phyloP scores from a whole-genome alignment of 495 filamentous ascomycete species.

The Hypomontagnella monticulosa region DNA sequence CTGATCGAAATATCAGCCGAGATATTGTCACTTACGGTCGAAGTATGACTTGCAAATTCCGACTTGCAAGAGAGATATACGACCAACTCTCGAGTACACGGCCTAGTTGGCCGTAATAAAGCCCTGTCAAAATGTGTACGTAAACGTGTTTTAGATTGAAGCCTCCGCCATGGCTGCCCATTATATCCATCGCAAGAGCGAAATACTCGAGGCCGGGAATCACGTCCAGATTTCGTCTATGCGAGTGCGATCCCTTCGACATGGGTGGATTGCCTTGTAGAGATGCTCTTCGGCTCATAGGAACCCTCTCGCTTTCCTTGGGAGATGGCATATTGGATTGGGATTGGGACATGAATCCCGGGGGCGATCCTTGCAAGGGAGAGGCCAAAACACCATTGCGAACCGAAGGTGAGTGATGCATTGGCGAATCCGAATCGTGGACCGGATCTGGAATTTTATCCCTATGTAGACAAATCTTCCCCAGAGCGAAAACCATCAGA shows the following conservation, averaged over 20 bases:
- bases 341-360: conserved; percentile 50
- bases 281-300: conserved; percentile 54
- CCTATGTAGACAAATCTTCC: conserved; percentile 78
- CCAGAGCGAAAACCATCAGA: conserved; percentile 83
- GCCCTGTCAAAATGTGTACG: conserved; percentile 82
- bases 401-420: conserved; percentile 55
- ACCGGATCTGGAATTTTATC: conserved; percentile 69
- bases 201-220: conserved; percentile 92
- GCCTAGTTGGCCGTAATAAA: conserved; percentile 88
- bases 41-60: conserved; percentile 79
- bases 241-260: conserved; percentile 38
- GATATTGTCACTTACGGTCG: conserved; percentile 66
- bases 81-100: conserved; percentile 89
- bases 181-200: conserved; percentile 84
- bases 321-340: conserved; percentile 59
- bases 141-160: conserved; percentile 84
- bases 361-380: conserved; percentile 61
- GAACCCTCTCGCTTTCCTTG: conserved; percentile 55
- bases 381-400: conserved; percentile 61
- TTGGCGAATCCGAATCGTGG: conserved; percentile 53
- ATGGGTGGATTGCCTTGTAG: conserved; percentile 49
- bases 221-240: conserved; percentile 77
- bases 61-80: conserved; percentile 83
- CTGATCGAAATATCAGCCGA: neutral
- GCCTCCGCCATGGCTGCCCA: conserved; percentile 80